These are phyloP conservation scores for Friedmanniomyces endolithicus DNA, from an alignment of 495 filamentous ascomycete species.

Conservation along the genomic window DNA sequence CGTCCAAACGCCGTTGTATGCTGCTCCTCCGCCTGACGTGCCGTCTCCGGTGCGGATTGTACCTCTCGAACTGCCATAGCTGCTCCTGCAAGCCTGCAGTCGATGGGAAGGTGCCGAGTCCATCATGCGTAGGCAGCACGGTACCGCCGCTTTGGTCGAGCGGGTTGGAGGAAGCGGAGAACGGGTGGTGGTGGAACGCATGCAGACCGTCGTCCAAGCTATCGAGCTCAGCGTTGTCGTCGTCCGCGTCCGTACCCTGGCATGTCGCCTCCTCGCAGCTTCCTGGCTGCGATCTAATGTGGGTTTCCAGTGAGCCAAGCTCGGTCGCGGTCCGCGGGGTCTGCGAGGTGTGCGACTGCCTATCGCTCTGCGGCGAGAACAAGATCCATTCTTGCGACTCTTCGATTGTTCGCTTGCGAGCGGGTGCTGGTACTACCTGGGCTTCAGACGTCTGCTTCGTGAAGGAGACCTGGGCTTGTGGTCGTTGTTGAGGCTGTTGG, in stretches of 20 bases:
- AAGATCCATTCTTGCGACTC: slow-evolving; percentile 92
- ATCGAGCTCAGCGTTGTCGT: slow-evolving; percentile 64
- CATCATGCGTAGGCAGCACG: slow-evolving; percentile 82
- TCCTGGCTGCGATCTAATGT: slow-evolving; percentile 39
- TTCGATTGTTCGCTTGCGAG: slow-evolving; percentile 35
- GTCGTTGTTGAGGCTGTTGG: slow-evolving; percentile 53
- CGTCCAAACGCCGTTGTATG: slow-evolving; percentile 53
- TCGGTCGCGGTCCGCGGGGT: slow-evolving; percentile 69
- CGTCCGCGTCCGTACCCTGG: slow-evolving; percentile 43
- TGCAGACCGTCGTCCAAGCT: slow-evolving; percentile 84
- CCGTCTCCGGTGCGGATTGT: slow-evolving; percentile 51
- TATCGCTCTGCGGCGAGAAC: slow-evolving; percentile 69
- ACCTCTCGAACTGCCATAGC: slow-evolving; percentile 72
- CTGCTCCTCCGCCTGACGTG: slow-evolving; percentile 41
- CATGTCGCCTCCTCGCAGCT: slow-evolving; percentile 38
- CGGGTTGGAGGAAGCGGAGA: slow-evolving; percentile 37
- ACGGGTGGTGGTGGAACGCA: slow-evolving; percentile 60
- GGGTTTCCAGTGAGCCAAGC: slow-evolving; percentile 68
- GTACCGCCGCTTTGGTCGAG: slow-evolving; percentile 43
- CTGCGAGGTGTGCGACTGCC: slow-evolving; percentile 53
- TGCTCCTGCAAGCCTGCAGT: slow-evolving; percentile 56
- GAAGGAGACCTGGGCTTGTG: slow-evolving; percentile 43
- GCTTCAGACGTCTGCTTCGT: slow-evolving; percentile 35
- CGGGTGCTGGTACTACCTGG: slow-evolving; percentile 27
- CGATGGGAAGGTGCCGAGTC: slow-evolving; percentile 64